Evolutionary conservation across 2,329 filamentous ascomycete genomes (phyloP), one percentile per base, ranked within the genome.

Genomic region (Mycosphaerella arachidis): DNA sequence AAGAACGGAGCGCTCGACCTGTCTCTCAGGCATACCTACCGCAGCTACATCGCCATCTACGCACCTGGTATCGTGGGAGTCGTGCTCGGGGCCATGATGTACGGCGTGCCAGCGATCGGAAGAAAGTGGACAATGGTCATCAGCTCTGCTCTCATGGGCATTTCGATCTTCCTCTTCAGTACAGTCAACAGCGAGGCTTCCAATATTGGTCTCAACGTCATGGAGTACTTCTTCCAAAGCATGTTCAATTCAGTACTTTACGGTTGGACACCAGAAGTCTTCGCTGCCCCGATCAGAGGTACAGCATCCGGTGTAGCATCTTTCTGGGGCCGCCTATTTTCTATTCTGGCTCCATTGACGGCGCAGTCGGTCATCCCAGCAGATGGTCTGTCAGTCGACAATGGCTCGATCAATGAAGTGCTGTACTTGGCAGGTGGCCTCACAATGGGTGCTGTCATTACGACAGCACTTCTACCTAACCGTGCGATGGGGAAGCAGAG

Each of bases 321-420:
- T 60, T 86, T 84, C 66, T 85, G 82, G 81, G 84, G 84, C 1
- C 71, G 84, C 1, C 56, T 86, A 27, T 84, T 84, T 63, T 80
- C 81, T 9, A 85, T 86, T 48, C 77, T 86, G 16, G 82, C 81
- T 40, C 84, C 84, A 0, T 66, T 85, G 40, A 82, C 83, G 56
- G 82, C 81, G 4, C 79, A 83, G 63, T 73, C 79, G n/a, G 68
- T 72, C 4, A 50, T 73, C 27, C 71, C 71, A 0, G 43, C 55
- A 7, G 30, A 31, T 16, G 65, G 63, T 4, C 37, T 59, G 18
- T 52, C 46, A n/a, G 43, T 50, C 8, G 59, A 59, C 20, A 53
- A 62, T 20, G 63, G 77, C 43, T 68, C 80, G 4, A 52, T 59
- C 29, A 83, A 84, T 59, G 75, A 74, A 4, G 80, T 84, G 0